Evolutionary conservation across 2,329 filamentous ascomycete genomes (phyloP), one percentile per base, ranked within the genome.

Genomic region (Penicillium sp.): DNA sequence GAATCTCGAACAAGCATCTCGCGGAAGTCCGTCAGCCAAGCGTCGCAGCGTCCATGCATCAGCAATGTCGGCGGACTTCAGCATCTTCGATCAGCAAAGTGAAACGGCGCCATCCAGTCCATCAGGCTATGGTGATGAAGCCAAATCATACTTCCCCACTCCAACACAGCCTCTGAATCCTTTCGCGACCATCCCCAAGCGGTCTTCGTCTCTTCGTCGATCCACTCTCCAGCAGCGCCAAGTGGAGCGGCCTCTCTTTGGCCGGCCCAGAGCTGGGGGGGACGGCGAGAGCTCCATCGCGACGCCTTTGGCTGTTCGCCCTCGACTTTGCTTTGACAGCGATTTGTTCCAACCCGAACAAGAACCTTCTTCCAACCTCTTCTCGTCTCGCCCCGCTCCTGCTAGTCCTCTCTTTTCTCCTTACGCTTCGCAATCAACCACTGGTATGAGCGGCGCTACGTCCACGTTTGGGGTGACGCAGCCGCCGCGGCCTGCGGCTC

Each of bases 1-100:
- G 86, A 89, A 88, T 61, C 73, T 94, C 42, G 90, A 95, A 61
- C 85, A 88, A 54, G 77, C 83, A 27, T 85, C 79, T 59, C 76
- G 86, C 47, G 87, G 87, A 57, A 96, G 88, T 62, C 91, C 93
- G 0, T 87, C 91, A 50, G 88, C 90, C 40, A 96, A 96, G 75
- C 81, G 93, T 56, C 83, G 93, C 61, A 96, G 90, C 69, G 71
- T 95, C 58, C 88, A 95, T 66, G 85, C 85, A 38, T 76, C 84
- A n/a, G 80, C 73, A 57, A 75, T 84, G 53, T 76, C 77, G 39
- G 67, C 74, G 26, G 79, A 83, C 57, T 86, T 88, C 63, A 89
- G 83, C 65, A 82, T 95, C 32, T 95, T 95, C 65, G 88, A 90
- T 47, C 66, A 62, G 39, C 64, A 68, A 37, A 55, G 60, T 45